Base-by-base conservation (phyloP, 2,329 filamentous ascomycete species). In the Hymenoscyphus occultus region DNA sequence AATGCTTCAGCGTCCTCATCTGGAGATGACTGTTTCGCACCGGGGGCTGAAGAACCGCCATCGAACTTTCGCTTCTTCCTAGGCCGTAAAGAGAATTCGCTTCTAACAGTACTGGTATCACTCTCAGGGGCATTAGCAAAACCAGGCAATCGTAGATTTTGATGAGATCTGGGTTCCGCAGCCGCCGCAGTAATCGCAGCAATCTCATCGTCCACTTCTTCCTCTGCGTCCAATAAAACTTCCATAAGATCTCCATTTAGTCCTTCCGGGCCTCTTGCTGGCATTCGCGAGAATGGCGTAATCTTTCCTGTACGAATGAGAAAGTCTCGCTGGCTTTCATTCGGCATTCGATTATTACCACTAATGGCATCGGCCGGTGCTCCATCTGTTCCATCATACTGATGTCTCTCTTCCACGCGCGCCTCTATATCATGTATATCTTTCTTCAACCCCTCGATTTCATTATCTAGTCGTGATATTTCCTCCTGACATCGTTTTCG, bases 251-350 rank as follows among this genome's bases (percentile, higher is more conserved):
- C 89, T 1, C 89, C 89, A 56, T 88, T 83, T 2, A 87, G 82
- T 2, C 84, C 86, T 35, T 85, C 81, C 3, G 82, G 74, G 31
- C 73, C 82, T 1, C 87, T 80, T 14, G 86, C 83, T 32, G 87
- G 87, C 71, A 96, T 85, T 54, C 65, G 68, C 7, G 93, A 91
- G 74, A 99, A 99, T 0, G 95, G 95, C 0, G 95, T 99, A 71
- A 99, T 98, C 78, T 98, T 98, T 67, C 95, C 95, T 0, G 94
- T 99, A 35, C 95, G 88, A 59, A 99, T 95, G 58, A 99, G 84
- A 75, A 91, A 99, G 58, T 97, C 93, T 60, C 93, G 86, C 67
- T 92, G 88, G 31, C 86, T 92, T 79, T 98, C 95, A 66, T 91
- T 91, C 1, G 91, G 87, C 64, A 94, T 78, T 62, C 86, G 86